Conservation (phyloP, 495 filamentous ascomycete species). For the Monascus purpureus region DNA sequence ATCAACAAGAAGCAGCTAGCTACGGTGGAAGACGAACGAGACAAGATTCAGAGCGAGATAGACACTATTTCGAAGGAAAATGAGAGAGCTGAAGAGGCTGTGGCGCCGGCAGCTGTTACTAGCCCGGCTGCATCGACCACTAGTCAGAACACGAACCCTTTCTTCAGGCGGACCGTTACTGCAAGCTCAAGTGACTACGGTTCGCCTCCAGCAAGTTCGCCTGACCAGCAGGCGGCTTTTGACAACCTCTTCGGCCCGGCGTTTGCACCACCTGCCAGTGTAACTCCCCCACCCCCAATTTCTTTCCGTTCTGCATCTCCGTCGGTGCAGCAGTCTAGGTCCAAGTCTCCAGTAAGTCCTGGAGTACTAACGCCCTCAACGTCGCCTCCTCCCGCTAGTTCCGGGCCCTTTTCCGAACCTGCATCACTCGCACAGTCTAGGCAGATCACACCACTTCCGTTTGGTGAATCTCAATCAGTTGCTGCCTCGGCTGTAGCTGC, state of each 20-base stretch:
- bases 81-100: constrained; percentile 21
- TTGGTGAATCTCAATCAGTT: constrained; percentile 50
- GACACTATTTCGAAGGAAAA: constrained; percentile 48
- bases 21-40: constrained; percentile 74
- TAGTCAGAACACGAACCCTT: constrained; percentile 75
- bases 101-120: constrained; percentile 27
- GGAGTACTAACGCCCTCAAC: constrained; percentile 43
- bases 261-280: constrained; percentile 33
- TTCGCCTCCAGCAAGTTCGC: constrained; percentile 26
- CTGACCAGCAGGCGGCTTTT: constrained; percentile 54
- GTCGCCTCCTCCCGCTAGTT: constrained; percentile 45
- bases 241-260: constrained; percentile 83
- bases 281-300: constrained; percentile 41
- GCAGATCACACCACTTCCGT: constrained; percentile 59
- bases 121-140: constrained; percentile 63
- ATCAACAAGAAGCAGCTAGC: constrained; percentile 96
- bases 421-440: constrained; percentile 51
- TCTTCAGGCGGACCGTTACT: constrained; percentile 61
- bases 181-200: constrained; percentile 47
- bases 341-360: constrained; percentile 28
- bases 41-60: constrained; percentile 68
- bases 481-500: constrained; percentile 68
- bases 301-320: constrained; percentile 53
- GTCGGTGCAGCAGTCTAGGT: constrained; percentile 12
- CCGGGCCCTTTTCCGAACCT: constrained; percentile 28